Evolutionary conservation across 148 eudicot genomes (phyloP).

Genomic region (Rhododendron ovatum): DNA sequence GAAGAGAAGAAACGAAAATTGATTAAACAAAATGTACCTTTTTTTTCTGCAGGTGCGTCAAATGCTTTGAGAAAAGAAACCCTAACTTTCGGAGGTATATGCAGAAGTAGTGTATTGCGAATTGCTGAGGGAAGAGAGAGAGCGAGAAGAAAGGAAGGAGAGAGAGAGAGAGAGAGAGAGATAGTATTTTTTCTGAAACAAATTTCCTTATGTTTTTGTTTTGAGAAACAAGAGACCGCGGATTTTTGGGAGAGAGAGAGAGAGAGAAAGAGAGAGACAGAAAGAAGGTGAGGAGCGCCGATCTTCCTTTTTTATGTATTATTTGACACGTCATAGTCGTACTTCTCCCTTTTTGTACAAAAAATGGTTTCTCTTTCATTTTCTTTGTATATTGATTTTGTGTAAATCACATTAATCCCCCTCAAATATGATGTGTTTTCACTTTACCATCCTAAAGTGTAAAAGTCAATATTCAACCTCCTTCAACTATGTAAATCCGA

Average conservation of each 20-base stretch:
- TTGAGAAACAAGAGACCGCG: background rate
- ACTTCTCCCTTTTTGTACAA: background rate
- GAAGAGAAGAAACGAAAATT: background rate
- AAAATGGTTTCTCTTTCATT: background rate
- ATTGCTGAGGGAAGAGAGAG: background rate
- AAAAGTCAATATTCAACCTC: too few relatives aligned
- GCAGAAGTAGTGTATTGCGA: background rate
- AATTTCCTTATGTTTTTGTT: background rate
- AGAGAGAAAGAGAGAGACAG: background rate
- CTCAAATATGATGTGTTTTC: too few relatives aligned
- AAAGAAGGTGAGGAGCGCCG: conserved; percentile 1
- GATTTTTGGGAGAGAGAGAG: background rate
- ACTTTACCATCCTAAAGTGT: too few relatives aligned
- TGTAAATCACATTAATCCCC: too few relatives aligned
- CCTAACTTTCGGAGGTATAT: conserved; percentile 1
- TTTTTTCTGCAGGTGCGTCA: background rate
- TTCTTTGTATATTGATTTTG: background rate
- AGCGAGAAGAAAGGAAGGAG: background rate
- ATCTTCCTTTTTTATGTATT: background rate
- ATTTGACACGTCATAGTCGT: background rate
- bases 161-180: background rate
- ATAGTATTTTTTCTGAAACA: background rate
- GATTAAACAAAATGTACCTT: conserved; percentile 25
- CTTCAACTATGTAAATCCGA: too few relatives aligned
- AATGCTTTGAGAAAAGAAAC: conserved; percentile 9